Percentiles rank a stretch among this genome's conserved stretches.
Conservation (phyloP, 2,329 filamentous ascomycete genomes). For the Fonsecaea pugnacius region DNA sequence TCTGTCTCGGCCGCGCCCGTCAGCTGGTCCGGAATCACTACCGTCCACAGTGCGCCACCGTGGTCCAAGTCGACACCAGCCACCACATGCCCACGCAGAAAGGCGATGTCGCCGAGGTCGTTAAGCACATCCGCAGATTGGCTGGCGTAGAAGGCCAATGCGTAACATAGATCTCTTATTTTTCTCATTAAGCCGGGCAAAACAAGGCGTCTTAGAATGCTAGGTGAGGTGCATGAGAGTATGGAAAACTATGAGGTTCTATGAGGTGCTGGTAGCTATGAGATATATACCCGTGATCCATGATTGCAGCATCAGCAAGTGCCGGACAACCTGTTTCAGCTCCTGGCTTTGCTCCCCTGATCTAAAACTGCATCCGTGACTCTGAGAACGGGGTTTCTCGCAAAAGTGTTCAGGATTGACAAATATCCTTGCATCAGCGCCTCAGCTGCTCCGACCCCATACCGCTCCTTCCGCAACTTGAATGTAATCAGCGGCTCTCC, state of each 20-base stretch:
- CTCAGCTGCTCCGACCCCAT: slow-evolving; percentile 14
- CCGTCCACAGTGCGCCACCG: not conserved
- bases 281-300: not conserved
- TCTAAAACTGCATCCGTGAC: slow-evolving; percentile 16
- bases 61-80: not conserved
- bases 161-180: not conserved
- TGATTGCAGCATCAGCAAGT: not conserved
- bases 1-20: slow-evolving; percentile 6
- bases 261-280: not conserved
- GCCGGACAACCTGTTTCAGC: not conserved
- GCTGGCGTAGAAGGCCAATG: not conserved
- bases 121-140: not conserved
- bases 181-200: not conserved
- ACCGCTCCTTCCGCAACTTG: slow-evolving; percentile 17
- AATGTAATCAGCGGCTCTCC: slow-evolving; percentile 18
- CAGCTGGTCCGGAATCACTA: not conserved
- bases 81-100: not conserved
- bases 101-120: not conserved
- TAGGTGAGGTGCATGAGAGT: not conserved
- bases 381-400: slow-evolving; percentile 14
- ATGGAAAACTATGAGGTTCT: not conserved
- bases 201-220: not conserved
- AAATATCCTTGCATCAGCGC: slow-evolving; percentile 16
- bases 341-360: not conserved
- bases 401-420: slow-evolving; percentile 20